Percentiles rank a stretch among this genome's conserved stretches.
phyloP scores from a whole-genome alignment of 2,329 filamentous ascomycete species.

The Ramularia endophylla region DNA sequence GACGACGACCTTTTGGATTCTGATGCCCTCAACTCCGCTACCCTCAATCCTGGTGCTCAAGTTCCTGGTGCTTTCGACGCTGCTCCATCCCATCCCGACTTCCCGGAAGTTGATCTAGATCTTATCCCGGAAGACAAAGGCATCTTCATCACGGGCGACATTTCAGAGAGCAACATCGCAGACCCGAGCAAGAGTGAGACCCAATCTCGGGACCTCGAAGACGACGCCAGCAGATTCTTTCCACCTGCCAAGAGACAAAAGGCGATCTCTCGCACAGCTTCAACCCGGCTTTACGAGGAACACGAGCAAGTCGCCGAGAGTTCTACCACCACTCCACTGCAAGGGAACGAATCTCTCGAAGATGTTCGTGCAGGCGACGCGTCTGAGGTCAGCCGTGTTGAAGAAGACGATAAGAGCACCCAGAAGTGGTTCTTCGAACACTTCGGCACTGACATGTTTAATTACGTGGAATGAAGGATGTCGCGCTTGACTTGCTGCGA shows the following conservation, averaged over 20 bases:
- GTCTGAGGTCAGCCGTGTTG: conserved; percentile 1
- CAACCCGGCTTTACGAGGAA: too few species aligned
- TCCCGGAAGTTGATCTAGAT: not conserved
- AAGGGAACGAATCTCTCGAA: conserved; percentile 3
- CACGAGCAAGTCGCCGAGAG: not conserved
- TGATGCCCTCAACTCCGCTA: not conserved
- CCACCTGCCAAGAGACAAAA: conserved; percentile 6
- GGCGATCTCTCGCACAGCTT: not conserved
- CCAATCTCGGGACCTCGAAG: conserved; percentile 1
- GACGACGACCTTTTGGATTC: not conserved
- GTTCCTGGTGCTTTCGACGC: not conserved
- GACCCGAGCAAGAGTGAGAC: not conserved
- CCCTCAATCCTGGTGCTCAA: not conserved
- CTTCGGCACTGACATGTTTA: conserved; percentile 24
- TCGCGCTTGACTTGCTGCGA: too few species aligned
- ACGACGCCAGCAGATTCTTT: conserved; percentile 4
- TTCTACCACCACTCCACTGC: not conserved
- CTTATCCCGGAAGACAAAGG: not conserved
- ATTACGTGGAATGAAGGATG: conserved; percentile 14
- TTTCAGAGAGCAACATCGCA: not conserved
- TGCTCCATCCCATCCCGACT: not conserved
- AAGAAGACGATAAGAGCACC: conserved; percentile 10
- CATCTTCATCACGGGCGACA: conserved; percentile 10
- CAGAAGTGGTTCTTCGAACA: conserved; percentile 24
- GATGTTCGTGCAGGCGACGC: not conserved